Base-by-base conservation (phyloP, 2,329 filamentous ascomycete genomes). In the Cytospora chrysosperma region DNA sequence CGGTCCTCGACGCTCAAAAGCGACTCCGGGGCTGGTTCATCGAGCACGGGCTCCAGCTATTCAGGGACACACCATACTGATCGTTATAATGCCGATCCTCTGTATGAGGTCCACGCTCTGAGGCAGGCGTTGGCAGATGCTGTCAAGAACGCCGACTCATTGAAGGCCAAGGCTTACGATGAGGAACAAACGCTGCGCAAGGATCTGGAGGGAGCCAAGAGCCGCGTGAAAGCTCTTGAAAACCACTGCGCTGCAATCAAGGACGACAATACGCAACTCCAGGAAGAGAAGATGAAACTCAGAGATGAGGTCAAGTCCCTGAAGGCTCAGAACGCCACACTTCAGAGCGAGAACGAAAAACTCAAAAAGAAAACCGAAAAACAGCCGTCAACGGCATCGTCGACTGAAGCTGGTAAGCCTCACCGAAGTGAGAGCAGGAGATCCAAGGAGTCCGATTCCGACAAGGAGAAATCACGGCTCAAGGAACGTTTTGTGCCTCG, bases 1-100 rank as follows among this genome's bases (percentile, higher is more conserved):
- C 66, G 66, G 32, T 68, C 69, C 66, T 72, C 72, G 55, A 67
- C 72, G 54, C 70, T 71, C 40, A 68, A 70, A 52, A 73, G 71
- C 68, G 73, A 75, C 64, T 75, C 72, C 13, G 74, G 72, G 43
- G 67, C 71, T 56, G 73, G 71, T 67, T 74, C 73, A 62, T 70
- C 72, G 62, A 75, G 71, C 67, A 72, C 72, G 65, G 69, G 70
- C 55, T 71, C 72, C 59, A 71, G 69, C 66, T 68, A 69, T 52
- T 59, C 62, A 19, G 62, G 57, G 24, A 49, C 68, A 27, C 68
- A 70, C 56, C 68, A 69, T 65, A 61, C 69, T 64, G 72, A 74
- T 60, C 68, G 67, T 52, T 69, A 68, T 24, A n/a, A 24, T 62
- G 68, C 69, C 37, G 69, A 68, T 55, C 67, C 69, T 40, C 69